phyloP scores from a whole-genome alignment of 148 eudicot genomes.

The Rhododendron kiyosumense region DNA sequence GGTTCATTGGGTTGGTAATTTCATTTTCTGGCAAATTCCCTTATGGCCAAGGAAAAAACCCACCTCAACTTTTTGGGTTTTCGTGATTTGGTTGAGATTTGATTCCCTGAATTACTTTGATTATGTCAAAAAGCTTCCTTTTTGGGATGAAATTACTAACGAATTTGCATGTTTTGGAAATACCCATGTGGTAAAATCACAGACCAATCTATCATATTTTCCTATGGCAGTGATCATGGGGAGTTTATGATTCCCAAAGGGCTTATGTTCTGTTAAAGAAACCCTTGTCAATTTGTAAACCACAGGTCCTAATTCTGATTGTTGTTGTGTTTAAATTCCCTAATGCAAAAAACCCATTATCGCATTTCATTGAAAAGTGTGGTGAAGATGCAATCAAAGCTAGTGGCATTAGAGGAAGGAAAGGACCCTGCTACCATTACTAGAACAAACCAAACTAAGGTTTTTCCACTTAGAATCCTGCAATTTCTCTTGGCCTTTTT shows the following conservation, averaged over 20 bases:
- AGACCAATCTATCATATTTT: not conserved
- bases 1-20: not conserved
- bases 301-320: not conserved
- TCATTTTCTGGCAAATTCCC: not conserved
- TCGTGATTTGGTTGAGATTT: not conserved
- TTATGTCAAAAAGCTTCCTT: not conserved
- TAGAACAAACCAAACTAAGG: constrained; percentile 19
- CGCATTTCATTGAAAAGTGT: not conserved
- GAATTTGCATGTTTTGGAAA: not conserved
- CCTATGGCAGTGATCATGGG: not conserved
- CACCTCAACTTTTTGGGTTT: not conserved
- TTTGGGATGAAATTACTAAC: not conserved
- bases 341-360: not conserved
- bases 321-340: not conserved
- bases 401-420: constrained; percentile 25
- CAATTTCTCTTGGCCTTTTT: constrained; percentile 24
- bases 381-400: constrained; percentile 20
- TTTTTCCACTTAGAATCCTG: constrained; percentile 22
- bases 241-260: not conserved
- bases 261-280: not conserved
- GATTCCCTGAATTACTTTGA: not conserved
- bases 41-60: not conserved
- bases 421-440: constrained; percentile 5
- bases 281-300: not conserved
- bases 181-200: not conserved